Base-by-base conservation (phyloP, 805 yeast genomes). In the Ogataea allantospora region DNA sequence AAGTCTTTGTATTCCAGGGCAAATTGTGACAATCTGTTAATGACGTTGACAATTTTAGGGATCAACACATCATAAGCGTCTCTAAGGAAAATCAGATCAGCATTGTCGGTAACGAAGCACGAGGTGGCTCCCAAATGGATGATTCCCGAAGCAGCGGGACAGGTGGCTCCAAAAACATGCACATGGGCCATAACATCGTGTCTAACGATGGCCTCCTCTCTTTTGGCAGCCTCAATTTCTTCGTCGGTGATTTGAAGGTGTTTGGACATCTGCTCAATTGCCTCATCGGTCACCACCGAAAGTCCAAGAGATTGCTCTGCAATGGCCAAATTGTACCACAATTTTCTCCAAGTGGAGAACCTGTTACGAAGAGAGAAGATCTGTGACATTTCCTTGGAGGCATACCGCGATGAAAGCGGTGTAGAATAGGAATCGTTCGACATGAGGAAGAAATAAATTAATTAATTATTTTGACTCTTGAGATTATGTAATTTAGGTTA, bases 111-210 rank as follows among this genome's bases (percentile, higher is more conserved):
- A 42, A 93, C 99, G 54, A 69, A 93, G 75, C 99, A 93, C 3
- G 97, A 88, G 16, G 99, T 93, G 31, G 99, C 99, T 60, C 99
- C 99, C 57, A 93, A 71, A 64, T 93, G 99, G 57, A 93, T 93
- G 65, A 93, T 91, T 52, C 98, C 98, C 24, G 98, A 91, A 23
- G 99, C 99, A 6, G 83, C 83, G 13, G 99, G 99, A 55, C 95
- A 86, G 11, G 86, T 79, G 54, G 81, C 74, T 51, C 99, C 99
- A 62, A 85, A 93, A 42, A 83, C 86, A 61, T 93, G 99, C 40
- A 93, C 99, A 55, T 93, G 99, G 40, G 98, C 96, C 99, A 93
- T 93, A 54, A 93, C 99, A 62, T 93, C 99, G 66, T 93, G 99
- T 71, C 99, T 85, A 42, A 93, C 98, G 63, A 84, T 88, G 36